Evolutionary conservation across 192 early-diverging fungal species (phyloP), one percentile per base, ranked within the genome.

Genomic region (Polychytrium aggregatum): DNA sequence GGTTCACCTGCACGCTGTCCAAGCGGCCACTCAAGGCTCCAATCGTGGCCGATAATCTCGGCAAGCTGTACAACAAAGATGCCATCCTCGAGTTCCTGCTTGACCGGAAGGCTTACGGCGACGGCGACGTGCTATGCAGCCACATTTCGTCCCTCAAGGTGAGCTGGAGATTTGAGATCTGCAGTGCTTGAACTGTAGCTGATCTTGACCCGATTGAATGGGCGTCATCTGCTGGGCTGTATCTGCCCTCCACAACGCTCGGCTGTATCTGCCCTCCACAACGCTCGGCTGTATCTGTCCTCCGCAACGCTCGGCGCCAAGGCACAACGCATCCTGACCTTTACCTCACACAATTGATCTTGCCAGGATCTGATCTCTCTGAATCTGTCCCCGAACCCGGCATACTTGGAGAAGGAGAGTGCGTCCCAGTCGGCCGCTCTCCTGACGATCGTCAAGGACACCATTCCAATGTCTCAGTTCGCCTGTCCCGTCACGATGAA

Each of bases 61-160:
- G 89, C 10, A 81, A 82, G 39, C 70, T 92, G 29, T 92, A 89
- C 67, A 90, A 90, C 48, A 82, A 87, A 61, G 83, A 82, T 46
- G 78, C 76, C 4, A 58, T 92, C 31, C 57, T 92, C 24, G 77
- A 86, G 56, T 85, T 67, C 46, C 61, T 92, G 26, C 58, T 89
- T n/a, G 73, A 84, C 61, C 62, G 70, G 35, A 66, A 60, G 25
- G 63, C 57, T 2, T 90, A 82, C 59, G 88, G 88, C 4, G 87
- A 90, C 56, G 87, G 74, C 20, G 87, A 88, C 48, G 50, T 62
- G 24, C 82, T 87, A 46, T 81, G 78, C 61, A 60, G 71, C 34
- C 85, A 91, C 60, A 79, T 91, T 35, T 63, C 60, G 6, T 68
- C 63, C 8, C 56, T 82, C 40, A 87, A 86, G 61, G 67, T 71